Base-by-base conservation (phyloP, 345 rosid genomes). In the Hibiscus tridactylites region DNA sequence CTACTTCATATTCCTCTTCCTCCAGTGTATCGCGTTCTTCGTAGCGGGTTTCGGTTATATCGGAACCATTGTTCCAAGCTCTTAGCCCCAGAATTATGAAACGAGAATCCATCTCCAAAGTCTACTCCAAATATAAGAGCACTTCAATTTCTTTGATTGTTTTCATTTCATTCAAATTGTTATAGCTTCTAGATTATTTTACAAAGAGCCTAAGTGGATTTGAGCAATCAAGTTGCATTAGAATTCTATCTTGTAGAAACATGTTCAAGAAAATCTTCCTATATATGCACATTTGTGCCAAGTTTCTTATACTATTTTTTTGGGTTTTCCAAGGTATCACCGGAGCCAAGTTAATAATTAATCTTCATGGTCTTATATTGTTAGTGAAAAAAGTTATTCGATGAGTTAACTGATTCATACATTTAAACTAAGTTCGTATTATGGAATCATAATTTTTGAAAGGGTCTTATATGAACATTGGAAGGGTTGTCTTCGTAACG, bases 21-120 rank as follows among this genome's bases (percentile, higher is more conserved):
- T 83, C 1, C 98, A 93, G 80, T 83, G 96, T 13, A 24, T 79
- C 0, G 90, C 97, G 64, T 93, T 91, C 85, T 88, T 89, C 66
- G 64, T 91, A 2, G 85, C 88, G 8, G 97, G 98, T 19, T 64
- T 88, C 50, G 96, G 98, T 46, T 89, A 79, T 50, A 80, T 88
- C 7, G 98, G 98, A 73, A 91, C 87, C 31, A 66, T 87, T 58
- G 86, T 86, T 47, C 91, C 97, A 39, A 69, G 71, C 62, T 75
- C 86, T 49, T 83, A 83, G 73, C 6, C 6, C 24, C 31, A 1
- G 47, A 68, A 54, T 21, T 42, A 9, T 28, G 6, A 39, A 39
- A 31, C 9, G 5, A 16, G 49, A 63, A 63, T 37, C 31, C 31
- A 24, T 65, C 69, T 65, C 69, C n/a, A 0, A 42, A 42, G 33